Conservation (phyloP, 371 early-diverging fungal genomes). For the Coemansia sp. region DNA sequence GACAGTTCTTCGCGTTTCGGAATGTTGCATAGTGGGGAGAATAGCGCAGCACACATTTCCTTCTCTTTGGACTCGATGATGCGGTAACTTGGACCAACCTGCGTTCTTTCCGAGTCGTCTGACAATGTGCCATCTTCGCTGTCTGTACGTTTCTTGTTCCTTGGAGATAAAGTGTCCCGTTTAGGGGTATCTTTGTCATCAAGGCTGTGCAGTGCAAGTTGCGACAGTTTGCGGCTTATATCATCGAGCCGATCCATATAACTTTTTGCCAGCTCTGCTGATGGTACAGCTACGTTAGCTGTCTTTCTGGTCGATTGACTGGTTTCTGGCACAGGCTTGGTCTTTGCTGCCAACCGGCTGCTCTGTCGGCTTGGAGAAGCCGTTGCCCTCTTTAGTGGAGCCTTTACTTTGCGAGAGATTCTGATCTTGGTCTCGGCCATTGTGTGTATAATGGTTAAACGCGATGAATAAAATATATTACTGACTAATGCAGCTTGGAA, state of each 20-base stretch:
- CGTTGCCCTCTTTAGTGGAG: not conserved
- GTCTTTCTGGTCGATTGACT: not conserved
- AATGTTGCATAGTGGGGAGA: slow-evolving; percentile 10
- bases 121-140: not conserved
- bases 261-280: not conserved
- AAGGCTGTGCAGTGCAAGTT: slow-evolving; percentile 1
- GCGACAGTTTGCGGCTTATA: slow-evolving; percentile 19
- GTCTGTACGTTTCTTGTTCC: not conserved
- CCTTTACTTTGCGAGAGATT: not conserved
- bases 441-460: not conserved
- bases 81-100: not conserved
- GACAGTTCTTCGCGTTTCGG: slow-evolving; percentile 9
- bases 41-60: slow-evolving; percentile 18
- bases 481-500: not conserved
- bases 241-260: slow-evolving; percentile 15
- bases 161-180: not conserved
- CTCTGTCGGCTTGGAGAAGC: slow-evolving; percentile 16
- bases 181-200: not conserved
- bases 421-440: slow-evolving; percentile 10
- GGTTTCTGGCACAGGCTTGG: not conserved
- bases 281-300: not conserved
- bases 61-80: slow-evolving; percentile 9
- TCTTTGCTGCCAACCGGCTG: slow-evolving; percentile 18
- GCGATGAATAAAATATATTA: not conserved
- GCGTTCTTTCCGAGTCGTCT: not conserved